phyloP scores from a whole-genome alignment of 768 basidiomycete species.

The Rhodotorula diobovata region DNA sequence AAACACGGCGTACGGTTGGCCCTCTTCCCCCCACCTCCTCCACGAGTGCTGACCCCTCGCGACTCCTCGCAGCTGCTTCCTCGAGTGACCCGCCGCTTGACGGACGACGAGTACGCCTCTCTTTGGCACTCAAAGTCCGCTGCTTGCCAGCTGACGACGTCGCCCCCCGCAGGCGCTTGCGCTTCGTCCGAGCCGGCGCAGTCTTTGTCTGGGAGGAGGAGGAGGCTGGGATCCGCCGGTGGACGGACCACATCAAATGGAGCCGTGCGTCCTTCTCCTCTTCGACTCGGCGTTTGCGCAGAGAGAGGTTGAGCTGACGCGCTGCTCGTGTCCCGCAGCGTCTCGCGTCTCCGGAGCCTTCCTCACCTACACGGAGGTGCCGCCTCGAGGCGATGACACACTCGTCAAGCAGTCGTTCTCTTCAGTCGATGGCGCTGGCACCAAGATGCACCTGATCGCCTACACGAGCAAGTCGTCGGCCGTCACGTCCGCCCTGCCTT shows the following conservation, averaged over 20 bases:
- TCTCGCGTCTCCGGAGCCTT: conserved; percentile 41
- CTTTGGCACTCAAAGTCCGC: conserved; percentile 44
- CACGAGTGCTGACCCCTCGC: conserved; percentile 37
- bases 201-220: conserved; percentile 41
- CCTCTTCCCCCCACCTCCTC: background rate
- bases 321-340: conserved; percentile 1
- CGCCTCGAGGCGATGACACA: conserved; percentile 20
- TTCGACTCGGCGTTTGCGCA: background rate
- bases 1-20: conserved; percentile 32
- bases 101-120: conserved; percentile 47
- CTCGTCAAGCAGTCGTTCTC: conserved; percentile 41
- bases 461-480: conserved; percentile 23
- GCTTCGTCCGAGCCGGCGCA: conserved; percentile 30
- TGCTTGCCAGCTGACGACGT: background rate
- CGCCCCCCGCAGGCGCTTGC: conserved; percentile 33
- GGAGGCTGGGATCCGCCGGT: conserved; percentile 38
- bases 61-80: conserved; percentile 45
- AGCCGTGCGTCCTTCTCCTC: conserved; percentile 22
- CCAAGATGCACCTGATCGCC: conserved; percentile 42
- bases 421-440: conserved; percentile 20
- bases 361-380: conserved; percentile 40
- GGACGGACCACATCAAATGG: conserved; percentile 42
- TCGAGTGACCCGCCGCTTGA: conserved; percentile 46
- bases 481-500: background rate
- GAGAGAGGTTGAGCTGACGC: too few species aligned